Evolutionary conservation across 331 rosid genomes (phyloP).

Genomic region (Phaseolus coccineus): DNA sequence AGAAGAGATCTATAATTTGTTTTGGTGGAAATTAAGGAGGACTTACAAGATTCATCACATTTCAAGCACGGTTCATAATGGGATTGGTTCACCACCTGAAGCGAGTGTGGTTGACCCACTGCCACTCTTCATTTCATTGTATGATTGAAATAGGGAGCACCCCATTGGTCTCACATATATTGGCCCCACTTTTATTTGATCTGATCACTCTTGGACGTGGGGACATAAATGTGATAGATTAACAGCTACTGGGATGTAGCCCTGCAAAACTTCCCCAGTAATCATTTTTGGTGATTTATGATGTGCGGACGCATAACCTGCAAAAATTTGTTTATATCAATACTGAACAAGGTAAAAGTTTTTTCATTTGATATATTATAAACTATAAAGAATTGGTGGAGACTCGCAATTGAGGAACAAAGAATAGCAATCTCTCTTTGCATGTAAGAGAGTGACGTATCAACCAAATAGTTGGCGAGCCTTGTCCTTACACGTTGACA

Average conservation of each 20-base stretch:
- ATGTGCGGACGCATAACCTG: slow-evolving; percentile 49
- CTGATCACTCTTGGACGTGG: slow-evolving; percentile 29
- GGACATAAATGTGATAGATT: slow-evolving; percentile 41
- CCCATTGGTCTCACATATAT: not conserved
- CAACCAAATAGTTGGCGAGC: slow-evolving; percentile 61
- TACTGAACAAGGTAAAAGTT: slow-evolving; percentile 23
- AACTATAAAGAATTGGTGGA: slow-evolving; percentile 53
- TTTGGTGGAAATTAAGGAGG: slow-evolving; percentile 5
- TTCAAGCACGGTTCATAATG: not conserved
- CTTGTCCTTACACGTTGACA: slow-evolving; percentile 35
- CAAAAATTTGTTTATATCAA: slow-evolving; percentile 22
- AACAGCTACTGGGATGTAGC: slow-evolving; percentile 41
- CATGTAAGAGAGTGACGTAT: slow-evolving; percentile 59
- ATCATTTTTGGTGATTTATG: slow-evolving; percentile 21
- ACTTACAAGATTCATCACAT: slow-evolving; percentile 26
- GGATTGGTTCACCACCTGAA: slow-evolving; percentile 35
- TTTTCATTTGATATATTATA: slow-evolving; percentile 10
- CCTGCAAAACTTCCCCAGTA: slow-evolving; percentile 46
- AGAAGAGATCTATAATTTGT: not conserved
- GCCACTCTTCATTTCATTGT: not conserved
- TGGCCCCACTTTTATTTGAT: slow-evolving; percentile 45
- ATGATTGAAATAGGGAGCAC: slow-evolving; percentile 9
- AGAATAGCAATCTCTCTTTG: slow-evolving; percentile 47
- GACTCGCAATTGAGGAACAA: slow-evolving; percentile 52
- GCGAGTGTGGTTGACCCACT: slow-evolving; percentile 38